Percentiles rank a stretch among this genome's conserved stretches.
Conservation (phyloP, 2,329 filamentous ascomycete species). For the Diaporthe humulicola region DNA sequence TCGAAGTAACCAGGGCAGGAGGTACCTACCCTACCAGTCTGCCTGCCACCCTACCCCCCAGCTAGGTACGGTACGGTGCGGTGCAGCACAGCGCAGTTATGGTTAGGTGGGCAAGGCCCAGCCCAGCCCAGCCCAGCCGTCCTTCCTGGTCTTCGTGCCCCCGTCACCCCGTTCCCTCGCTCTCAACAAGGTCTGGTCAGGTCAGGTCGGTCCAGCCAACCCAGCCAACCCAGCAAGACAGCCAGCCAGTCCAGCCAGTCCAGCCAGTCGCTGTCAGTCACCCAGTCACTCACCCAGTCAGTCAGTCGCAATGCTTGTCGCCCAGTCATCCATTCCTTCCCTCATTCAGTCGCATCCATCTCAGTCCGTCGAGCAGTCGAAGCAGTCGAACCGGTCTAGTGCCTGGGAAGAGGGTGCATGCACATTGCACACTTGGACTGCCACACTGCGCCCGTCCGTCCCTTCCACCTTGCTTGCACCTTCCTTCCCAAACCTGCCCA, state of each 20-base stretch:
- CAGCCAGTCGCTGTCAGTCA: background rate
- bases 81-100: slow-evolving; percentile 21
- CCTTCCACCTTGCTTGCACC: slow-evolving; percentile 11
- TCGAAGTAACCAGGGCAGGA: slow-evolving; percentile 25
- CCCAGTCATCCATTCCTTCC: slow-evolving; percentile 8
- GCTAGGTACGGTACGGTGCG: slow-evolving; percentile 22
- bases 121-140: slow-evolving; percentile 28
- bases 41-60: slow-evolving; percentile 28
- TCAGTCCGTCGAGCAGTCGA: slow-evolving; percentile 7
- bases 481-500: slow-evolving; percentile 1
- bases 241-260: background rate
- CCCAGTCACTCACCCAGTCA: no score
- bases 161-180: background rate
- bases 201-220: background rate
- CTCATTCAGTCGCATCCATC: slow-evolving; percentile 13
- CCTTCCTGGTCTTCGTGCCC: background rate
- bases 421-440: slow-evolving; percentile 28
- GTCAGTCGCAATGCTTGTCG: background rate
- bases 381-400: slow-evolving; percentile 17
- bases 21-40: slow-evolving; percentile 26
- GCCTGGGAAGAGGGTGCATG: slow-evolving; percentile 23
- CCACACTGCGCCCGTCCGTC: slow-evolving; percentile 19
- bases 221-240: background rate
- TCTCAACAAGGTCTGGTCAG: background rate
- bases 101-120: slow-evolving; percentile 11